Base-by-base conservation (phyloP, 257 asterid genomes). In the Perilla frutescens region DNA sequence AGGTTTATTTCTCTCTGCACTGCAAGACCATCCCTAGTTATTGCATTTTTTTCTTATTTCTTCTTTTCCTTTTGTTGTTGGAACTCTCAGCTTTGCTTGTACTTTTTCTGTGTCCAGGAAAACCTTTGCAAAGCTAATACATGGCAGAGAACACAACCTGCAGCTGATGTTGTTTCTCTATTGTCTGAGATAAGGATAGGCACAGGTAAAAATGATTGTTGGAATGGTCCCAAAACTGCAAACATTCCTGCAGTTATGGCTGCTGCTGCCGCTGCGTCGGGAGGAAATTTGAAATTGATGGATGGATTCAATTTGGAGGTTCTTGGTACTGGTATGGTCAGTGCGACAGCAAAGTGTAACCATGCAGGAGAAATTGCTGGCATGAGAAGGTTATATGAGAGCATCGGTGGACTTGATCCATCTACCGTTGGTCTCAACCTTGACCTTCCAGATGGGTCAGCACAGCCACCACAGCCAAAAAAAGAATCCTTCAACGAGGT, bases 341-440 rank as follows among this genome's bases (percentile, higher is more conserved):
- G 99, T 78, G 99, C 99, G 47, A 88, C 98, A 20, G 93, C 89
- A 40, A 95, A 95, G 82, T 90, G 96, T 84, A 95, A 95, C 78
- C 97, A 90, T 80, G 96, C 99, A 78, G 99, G 99, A 76, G 99
- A 95, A 92, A 95, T 95, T 77, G 96, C 90, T 29, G 98, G 99
- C 81, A 95, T 95, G 99, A 92, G 85, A 84, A 89, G 99, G 81
- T 81, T 95, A 82, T 95, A 83, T 70, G 98, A 92, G 80, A 89
- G 90, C 77, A 86, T 95, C 15, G 96, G 96, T 53, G 97, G 96
- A 51, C 84, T 88, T 61, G 81, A 86, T 61, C 64, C 60, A 39
- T 12, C 87, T 54, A 66, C 73, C 26, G 79, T 79, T 70, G 90
- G 84, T 62, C 82, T 84, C 49, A 79, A 71, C 79, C 84, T 80